A percentile compares a stretch with the other conserved stretches of the same genome.
These are phyloP conservation scores for Lipomyces lipofer DNA, from an alignment of 805 yeast species.

Conservation along the genomic window DNA sequence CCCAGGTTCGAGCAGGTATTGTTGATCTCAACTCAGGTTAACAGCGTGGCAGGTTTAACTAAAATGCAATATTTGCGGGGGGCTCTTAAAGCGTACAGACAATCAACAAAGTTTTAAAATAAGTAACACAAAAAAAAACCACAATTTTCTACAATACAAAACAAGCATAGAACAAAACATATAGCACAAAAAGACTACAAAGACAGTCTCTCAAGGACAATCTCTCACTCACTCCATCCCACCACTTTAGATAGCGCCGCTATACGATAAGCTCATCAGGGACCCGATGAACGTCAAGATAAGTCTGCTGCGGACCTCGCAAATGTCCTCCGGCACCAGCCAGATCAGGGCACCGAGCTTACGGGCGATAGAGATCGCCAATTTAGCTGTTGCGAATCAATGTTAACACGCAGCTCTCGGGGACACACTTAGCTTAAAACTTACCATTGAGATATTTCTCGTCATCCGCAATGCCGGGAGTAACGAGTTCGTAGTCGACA, in stretches of 20 bases:
- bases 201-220: no score
- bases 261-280: constrained; percentile 65
- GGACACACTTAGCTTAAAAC: no score
- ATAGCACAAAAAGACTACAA: neutral
- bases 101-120: no score
- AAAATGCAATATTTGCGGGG: no score
- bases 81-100: no score
- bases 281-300: constrained; percentile 94
- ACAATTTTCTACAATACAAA: neutral
- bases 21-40: no score
- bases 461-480: constrained; percentile 74
- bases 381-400: no score
- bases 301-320: constrained; percentile 91
- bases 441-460: constrained; percentile 86
- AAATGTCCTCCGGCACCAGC: constrained; percentile 99
- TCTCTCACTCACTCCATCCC: neutral
- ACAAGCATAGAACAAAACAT: neutral
- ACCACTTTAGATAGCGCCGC: constrained; percentile 5
- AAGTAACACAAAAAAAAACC: neutral
- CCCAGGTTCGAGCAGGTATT: no score
- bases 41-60: no score
- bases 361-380: constrained; percentile 97
- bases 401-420: no score
- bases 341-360: constrained; percentile 96
- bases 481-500: constrained; percentile 91